phyloP scores from a whole-genome alignment of 768 basidiomycete species.

The Tylopilus felleus region DNA sequence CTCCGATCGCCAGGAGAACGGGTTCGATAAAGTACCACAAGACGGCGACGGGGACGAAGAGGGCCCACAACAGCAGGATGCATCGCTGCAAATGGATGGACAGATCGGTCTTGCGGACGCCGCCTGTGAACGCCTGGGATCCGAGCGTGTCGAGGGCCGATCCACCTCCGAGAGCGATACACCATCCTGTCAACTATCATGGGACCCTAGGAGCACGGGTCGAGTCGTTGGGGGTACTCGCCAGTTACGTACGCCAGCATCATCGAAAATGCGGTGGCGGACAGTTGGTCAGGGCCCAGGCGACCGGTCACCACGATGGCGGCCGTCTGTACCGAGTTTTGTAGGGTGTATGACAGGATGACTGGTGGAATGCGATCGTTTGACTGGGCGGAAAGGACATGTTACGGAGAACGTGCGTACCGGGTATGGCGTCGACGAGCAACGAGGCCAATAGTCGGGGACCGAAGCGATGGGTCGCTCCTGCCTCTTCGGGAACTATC shows the following conservation, averaged over 20 bases:
- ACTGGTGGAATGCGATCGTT: constrained; percentile 37
- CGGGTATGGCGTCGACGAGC: constrained; percentile 56
- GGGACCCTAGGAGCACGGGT: constrained; percentile 44
- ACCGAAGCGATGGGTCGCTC: constrained; percentile 16
- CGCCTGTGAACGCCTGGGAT: constrained; percentile 73
- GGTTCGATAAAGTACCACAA: constrained; percentile 66
- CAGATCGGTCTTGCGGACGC: constrained; percentile 55
- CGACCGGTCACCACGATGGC: constrained; percentile 63
- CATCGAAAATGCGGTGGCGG: constrained; percentile 66
- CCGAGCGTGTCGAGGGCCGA: constrained; percentile 76
- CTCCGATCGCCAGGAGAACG: constrained; percentile 59
- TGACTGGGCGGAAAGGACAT: neutral
- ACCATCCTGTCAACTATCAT: constrained; percentile 62
- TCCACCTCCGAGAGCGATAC: constrained; percentile 73
- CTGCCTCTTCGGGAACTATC: constrained; percentile 29
- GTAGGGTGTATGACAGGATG: constrained; percentile 66
- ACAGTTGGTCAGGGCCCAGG: constrained; percentile 66
- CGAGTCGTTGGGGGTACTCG: constrained; percentile 41
- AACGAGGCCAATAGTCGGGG: constrained; percentile 44
- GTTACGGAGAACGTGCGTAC: constrained; percentile 31
- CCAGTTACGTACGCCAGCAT: constrained; percentile 81
- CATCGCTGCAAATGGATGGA: constrained; percentile 73
- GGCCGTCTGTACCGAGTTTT: constrained; percentile 70
- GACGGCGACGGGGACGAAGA: constrained; percentile 59
- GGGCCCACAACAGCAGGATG: constrained; percentile 56